Evolutionary conservation across 2,329 filamentous ascomycete species (phyloP), one percentile per base, ranked within the genome.

Genomic region (Neofusicoccum parvum): DNA sequence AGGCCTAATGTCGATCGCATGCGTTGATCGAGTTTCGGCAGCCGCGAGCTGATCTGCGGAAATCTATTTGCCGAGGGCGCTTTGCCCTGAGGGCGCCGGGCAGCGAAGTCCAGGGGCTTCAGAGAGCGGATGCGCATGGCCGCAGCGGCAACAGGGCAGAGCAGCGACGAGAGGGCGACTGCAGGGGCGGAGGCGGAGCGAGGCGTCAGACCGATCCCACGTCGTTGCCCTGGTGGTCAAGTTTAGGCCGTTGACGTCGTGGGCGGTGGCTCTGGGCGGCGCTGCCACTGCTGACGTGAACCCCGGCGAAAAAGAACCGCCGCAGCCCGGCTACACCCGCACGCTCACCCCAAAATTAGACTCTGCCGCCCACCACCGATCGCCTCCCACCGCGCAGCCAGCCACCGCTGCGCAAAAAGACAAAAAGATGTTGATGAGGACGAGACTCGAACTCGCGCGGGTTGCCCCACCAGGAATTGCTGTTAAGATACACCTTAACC

Each of bases 401-500:
- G 34, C 9, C 37, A n/a, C 2, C 2, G 27, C 12, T 12, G 23
- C 23, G 36, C 53, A 32, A 23, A 45, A 34, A 23, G 14, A 34
- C 48, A 62, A 49, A 27, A 49, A 36, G 20, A 64, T 64, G n/a
- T 11, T 64, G 60, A 64, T 36, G 49, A 64, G 49, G 60, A 64
- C 60, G 60, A 64, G 60, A 64, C 60, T 64, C 60, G 60, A 64
- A 64, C 60, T 64, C 60, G 60, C 60, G 60, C 60, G 49, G 60
- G 49, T 64, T 64, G 37, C 60, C 45, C 56, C 45, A 62, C 59
- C 49, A 54, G 49, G 60, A 64, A 64, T 20, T 11, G 34, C 20
- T 46, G 36, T 64, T 54, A 53, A 64, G 60, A 20, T 62, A 32
- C 15, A 62, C 59, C 59, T 62, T 62, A 62, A 62, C 59, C 59